A percentile compares a stretch with the other conserved stretches of the same genome.
phyloP scores from a whole-genome alignment of 495 filamentous ascomycete species.

The Aspergillus carlsbadensis region DNA sequence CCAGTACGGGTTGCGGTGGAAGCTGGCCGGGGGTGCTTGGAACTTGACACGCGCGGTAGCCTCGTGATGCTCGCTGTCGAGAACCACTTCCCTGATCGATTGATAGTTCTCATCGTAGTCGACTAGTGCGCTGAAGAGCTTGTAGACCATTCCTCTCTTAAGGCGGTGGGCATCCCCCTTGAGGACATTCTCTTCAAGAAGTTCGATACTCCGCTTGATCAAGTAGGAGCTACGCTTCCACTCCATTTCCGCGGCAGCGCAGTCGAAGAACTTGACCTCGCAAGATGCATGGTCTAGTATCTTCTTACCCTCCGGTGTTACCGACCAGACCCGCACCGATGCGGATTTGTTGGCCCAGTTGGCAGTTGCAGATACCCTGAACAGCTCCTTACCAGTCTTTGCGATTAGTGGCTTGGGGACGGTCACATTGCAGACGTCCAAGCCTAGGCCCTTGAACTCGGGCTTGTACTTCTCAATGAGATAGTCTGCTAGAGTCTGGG shows the following conservation, averaged over 20 bases:
- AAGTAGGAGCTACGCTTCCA: slow-evolving; percentile 50
- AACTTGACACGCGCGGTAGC: slow-evolving; percentile 69
- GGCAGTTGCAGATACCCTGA: slow-evolving; percentile 38
- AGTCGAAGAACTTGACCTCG: slow-evolving; percentile 42
- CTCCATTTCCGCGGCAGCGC: slow-evolving; percentile 26
- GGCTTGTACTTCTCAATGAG: slow-evolving; percentile 55
- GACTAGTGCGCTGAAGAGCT: slow-evolving; percentile 67
- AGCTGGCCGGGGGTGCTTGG: slow-evolving; percentile 61
- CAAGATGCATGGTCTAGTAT: slow-evolving; percentile 51
- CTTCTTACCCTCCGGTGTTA: slow-evolving; percentile 46
- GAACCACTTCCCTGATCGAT: slow-evolving; percentile 69
- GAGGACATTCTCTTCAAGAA: slow-evolving; percentile 30
- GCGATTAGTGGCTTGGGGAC: slow-evolving; percentile 72
- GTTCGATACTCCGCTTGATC: slow-evolving; percentile 47
- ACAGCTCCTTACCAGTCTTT: slow-evolving; percentile 50
- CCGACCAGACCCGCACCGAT: slow-evolving; percentile 39
- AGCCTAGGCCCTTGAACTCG: slow-evolving; percentile 13
- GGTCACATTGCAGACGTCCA: slow-evolving; percentile 63
- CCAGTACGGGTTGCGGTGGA: slow-evolving; percentile 67
- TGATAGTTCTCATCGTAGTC: slow-evolving; percentile 64
- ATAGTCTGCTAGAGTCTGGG: slow-evolving; percentile 70
- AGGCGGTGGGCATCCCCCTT: slow-evolving; percentile 46
- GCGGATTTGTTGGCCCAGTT: slow-evolving; percentile 32
- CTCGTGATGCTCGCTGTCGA: slow-evolving; percentile 68
- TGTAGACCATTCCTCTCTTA: slow-evolving; percentile 68